Evolutionary conservation across 352 stramenopile genomes (phyloP).

Genomic region (Phytophthora fragariaefolia): DNA sequence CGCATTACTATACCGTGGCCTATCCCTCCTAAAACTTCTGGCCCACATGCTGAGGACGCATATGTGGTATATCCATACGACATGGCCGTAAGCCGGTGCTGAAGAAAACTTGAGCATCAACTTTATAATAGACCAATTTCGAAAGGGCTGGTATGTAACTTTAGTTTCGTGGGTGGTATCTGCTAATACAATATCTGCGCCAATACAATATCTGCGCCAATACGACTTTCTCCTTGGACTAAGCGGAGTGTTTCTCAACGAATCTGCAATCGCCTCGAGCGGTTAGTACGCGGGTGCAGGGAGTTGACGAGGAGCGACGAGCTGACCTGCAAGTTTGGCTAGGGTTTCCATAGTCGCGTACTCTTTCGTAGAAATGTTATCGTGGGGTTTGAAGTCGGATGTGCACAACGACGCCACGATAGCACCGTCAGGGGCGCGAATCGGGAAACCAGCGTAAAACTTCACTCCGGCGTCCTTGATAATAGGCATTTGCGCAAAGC

Average conservation of each 20-base stretch:
- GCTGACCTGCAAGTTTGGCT: conserved; percentile 47
- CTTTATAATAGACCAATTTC: too few relatives aligned
- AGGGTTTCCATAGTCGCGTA: conserved; percentile 73
- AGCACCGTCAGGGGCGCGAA: conserved; percentile 51
- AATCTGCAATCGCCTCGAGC: background rate
- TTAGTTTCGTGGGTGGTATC: too few relatives aligned
- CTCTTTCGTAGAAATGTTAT: conserved; percentile 65
- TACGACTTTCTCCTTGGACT: background rate
- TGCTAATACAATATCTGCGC: too few relatives aligned
- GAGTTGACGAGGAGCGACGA: conserved; percentile 38
- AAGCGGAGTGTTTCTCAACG: too few relatives aligned
- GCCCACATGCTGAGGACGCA: background rate
- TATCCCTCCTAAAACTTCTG: conserved; percentile 3
- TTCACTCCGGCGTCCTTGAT: conserved; percentile 49
- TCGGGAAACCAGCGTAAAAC: conserved; percentile 72
- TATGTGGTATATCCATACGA: background rate
- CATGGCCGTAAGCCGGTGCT: background rate
- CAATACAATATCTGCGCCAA: too few relatives aligned
- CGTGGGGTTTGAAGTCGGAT: conserved; percentile 48
- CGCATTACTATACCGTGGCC: conserved; percentile 4
- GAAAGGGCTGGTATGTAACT: too few relatives aligned
- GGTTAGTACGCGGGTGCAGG: conserved; percentile 27
- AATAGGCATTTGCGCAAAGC: conserved; percentile 59
- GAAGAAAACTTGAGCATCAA: background rate
- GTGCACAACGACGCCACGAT: conserved; percentile 62